Evolutionary conservation across 129 eudicot species (phyloP), one percentile per base, ranked within the genome.

Genomic region (Ambrosia artemisiifolia): DNA sequence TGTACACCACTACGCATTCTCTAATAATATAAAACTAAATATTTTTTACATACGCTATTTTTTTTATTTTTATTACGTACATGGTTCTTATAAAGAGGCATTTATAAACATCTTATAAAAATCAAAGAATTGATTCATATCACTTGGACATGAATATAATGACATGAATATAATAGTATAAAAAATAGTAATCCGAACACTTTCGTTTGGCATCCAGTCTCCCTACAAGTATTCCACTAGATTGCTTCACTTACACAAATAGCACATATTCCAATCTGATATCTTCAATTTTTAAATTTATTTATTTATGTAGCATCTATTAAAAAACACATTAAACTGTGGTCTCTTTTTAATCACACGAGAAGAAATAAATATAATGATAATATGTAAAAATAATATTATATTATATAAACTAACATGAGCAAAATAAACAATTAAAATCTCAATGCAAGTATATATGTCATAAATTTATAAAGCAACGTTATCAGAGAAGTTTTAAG

Each of bases 181-280:
- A 18, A 53, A 53, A 71, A 6, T 24, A 71, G 76, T 43, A 71
- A 71, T 72, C 76, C 68, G 43, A 30, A 63, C 57, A 74, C 55
- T 47, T 65, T 4, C 24, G 24, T 33, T 43, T 60, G 59, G 72
- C 72, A 75, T 75, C 79, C 72, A 65, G 38, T 64, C 46, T 65
- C 44, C 11, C 24, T n/a, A 14, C 68, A 72, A 63, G n/a, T 54
- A 64, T 35, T 11, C 79, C 70, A 75, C 79, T 75, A 75, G 47
- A 65, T 64, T 65, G 79, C 79, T 65, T 75, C 33, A 59, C 20
- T n/a, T 36, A 36, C 72, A 74, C 55, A 53, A 51, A 36, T 65
- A 13, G 79, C 53, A 75, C 66, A 75, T 75, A 75, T 75, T 74
- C 79, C 48, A 49, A 33, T 13, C 2, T 12, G 11, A 60, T 60